Conservation (phyloP, 1,284 basidiomycete genomes). For the Sporisorium graminicola region DNA sequence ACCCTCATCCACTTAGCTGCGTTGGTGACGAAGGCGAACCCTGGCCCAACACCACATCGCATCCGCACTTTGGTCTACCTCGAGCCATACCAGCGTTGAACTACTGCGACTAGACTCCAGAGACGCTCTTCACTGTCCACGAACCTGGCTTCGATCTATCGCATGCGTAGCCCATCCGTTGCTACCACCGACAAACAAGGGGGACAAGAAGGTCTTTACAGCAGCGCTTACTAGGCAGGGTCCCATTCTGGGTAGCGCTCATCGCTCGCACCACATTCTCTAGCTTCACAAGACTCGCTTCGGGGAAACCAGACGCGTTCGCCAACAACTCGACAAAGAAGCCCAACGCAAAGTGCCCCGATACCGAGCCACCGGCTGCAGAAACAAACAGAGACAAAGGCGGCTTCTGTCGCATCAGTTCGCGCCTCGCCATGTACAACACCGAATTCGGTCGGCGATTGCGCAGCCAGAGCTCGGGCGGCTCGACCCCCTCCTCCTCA, state of each 20-base stretch:
- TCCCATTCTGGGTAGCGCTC: too few relatives aligned
- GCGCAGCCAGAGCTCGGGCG: constrained; percentile 55
- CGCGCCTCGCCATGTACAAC: constrained; percentile 55
- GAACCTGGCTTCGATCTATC: background rate
- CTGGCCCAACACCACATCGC: constrained; percentile 3
- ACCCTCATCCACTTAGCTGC: constrained; percentile 20
- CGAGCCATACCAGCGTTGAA: background rate
- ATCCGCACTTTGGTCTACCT: background rate
- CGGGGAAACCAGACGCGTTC: too few relatives aligned
- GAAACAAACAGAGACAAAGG: background rate
- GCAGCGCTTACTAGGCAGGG: too few relatives aligned
- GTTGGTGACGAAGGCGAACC: background rate
- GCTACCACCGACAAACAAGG: background rate
- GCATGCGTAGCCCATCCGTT: background rate
- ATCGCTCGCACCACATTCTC: too few relatives aligned
- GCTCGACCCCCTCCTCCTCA: constrained; percentile 36
- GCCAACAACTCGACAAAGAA: background rate
- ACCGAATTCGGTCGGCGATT: constrained; percentile 61
- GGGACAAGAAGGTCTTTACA: background rate
- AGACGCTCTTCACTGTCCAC: background rate
- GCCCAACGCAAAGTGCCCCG: background rate
- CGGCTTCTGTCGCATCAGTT: constrained; percentile 14
- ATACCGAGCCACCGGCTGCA: background rate
- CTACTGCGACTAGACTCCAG: background rate
- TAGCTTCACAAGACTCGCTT: too few relatives aligned